Evolutionary conservation across 2,329 filamentous ascomycete genomes (phyloP).

Genomic region (Fonsecaea erecta): DNA sequence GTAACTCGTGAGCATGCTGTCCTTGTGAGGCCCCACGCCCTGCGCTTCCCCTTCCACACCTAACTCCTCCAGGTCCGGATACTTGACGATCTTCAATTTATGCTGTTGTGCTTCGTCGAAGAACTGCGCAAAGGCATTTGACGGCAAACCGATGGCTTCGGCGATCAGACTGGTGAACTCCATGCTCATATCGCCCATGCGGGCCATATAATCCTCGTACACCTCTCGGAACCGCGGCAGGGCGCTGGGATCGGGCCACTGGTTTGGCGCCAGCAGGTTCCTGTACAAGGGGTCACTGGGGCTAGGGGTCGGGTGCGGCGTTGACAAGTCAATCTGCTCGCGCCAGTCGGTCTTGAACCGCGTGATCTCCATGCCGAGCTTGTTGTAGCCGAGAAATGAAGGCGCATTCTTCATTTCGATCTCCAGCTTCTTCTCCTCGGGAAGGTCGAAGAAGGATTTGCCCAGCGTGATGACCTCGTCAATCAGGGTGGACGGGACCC

Average conservation of each 20-base stretch:
- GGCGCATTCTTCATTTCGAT: constrained; percentile 76
- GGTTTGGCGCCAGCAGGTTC: constrained; percentile 75
- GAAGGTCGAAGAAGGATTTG: constrained; percentile 75
- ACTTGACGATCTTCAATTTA: constrained; percentile 88
- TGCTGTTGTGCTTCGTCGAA: constrained; percentile 75
- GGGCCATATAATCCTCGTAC: constrained; percentile 75
- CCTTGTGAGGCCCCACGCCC: constrained; percentile 78
- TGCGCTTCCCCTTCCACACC: constrained; percentile 56
- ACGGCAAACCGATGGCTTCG: constrained; percentile 75
- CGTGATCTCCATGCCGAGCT: constrained; percentile 66
- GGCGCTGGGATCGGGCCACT: constrained; percentile 71
- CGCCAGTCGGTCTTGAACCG: constrained; percentile 76
- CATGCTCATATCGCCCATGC: constrained; percentile 74
- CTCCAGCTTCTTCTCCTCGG: constrained; percentile 73
- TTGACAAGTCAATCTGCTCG: constrained; percentile 86
- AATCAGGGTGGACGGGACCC: constrained; percentile 69
- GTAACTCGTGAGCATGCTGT: constrained; percentile 78
- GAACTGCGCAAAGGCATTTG: constrained; percentile 74
- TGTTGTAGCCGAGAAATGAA: constrained; percentile 63
- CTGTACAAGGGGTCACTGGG: constrained; percentile 70
- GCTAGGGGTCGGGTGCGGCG: constrained; percentile 70
- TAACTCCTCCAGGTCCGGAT: constrained; percentile 72
- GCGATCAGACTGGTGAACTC: constrained; percentile 80
- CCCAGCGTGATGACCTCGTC: constrained; percentile 69
- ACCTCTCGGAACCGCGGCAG: constrained; percentile 67